Evolutionary conservation across 2,329 filamentous ascomycete species (phyloP).

Genomic region (Beauveria brongniartii): DNA sequence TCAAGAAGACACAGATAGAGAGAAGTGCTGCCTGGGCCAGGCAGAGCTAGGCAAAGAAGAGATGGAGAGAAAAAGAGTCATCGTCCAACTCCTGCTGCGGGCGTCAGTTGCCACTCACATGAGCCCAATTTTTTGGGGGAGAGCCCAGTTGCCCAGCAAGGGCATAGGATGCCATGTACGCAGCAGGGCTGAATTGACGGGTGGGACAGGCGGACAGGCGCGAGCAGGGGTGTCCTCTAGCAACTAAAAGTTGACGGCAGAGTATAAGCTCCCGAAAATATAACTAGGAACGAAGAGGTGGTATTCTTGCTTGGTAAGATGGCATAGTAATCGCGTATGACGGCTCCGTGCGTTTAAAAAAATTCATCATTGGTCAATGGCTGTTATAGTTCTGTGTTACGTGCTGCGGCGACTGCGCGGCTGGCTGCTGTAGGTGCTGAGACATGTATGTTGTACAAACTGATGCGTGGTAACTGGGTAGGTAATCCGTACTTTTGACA

Average conservation of each 20-base stretch:
- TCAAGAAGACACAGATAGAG: background rate
- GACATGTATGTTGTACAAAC: too few relatives aligned
- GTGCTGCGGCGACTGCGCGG: too few relatives aligned
- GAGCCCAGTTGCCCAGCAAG: background rate
- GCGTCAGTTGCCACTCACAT: background rate
- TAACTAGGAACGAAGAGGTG: background rate
- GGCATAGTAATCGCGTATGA: too few relatives aligned
- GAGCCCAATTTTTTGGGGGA: background rate
- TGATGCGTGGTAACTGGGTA: too few relatives aligned
- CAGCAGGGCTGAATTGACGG: conserved; percentile 7
- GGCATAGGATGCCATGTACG: background rate
- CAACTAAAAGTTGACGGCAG: too few relatives aligned
- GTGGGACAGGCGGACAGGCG: conserved; percentile 7
- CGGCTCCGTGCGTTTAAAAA: too few relatives aligned
- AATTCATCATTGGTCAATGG: too few relatives aligned
- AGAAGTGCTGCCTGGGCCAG: background rate
- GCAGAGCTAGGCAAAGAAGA: background rate
- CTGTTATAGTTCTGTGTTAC: too few relatives aligned
- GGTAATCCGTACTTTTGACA: too few relatives aligned
- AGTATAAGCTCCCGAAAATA: background rate
- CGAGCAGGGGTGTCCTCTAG: background rate
- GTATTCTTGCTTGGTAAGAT: too few relatives aligned
- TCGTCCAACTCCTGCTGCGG: background rate
- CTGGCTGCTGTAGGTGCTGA: too few relatives aligned
- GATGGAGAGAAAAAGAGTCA: background rate